These are phyloP conservation scores for Xylaria sp. DNA, from an alignment of 2,329 filamentous ascomycete species.

Conservation along the genomic window DNA sequence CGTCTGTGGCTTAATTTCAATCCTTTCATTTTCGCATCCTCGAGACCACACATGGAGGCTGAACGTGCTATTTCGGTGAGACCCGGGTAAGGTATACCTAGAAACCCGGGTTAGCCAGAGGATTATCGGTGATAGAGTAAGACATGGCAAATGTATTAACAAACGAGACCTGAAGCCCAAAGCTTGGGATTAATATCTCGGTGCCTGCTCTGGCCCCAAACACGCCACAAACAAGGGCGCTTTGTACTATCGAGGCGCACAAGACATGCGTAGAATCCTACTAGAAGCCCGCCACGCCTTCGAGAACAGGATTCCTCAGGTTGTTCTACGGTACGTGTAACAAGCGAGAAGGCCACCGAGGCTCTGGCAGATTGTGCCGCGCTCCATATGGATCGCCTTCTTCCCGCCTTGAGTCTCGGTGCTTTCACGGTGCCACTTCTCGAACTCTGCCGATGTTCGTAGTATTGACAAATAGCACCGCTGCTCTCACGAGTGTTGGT, in stretches of 20 bases:
- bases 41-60: not conserved
- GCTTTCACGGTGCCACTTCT: not conserved
- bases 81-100: not conserved
- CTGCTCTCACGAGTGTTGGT: not conserved
- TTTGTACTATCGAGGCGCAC: not conserved
- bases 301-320: not conserved
- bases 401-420: not conserved
- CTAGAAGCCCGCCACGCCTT: not conserved
- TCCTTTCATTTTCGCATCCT: not conserved
- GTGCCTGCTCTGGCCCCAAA: not conserved
- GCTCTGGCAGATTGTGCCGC: not conserved
- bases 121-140: not conserved
- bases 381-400: not conserved
- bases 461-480: slow-evolving; percentile 4
- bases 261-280: slow-evolving; percentile 15
- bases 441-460: not conserved
- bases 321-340: not conserved
- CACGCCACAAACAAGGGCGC: not conserved
- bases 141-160: not conserved
- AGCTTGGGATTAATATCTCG: not conserved
- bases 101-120: not conserved
- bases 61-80: slow-evolving; percentile 3
- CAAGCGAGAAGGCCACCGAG: not conserved
- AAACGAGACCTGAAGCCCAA: no score
- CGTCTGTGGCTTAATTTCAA: not conserved